Evolutionary conservation across 176 grass and related monocot genomes (phyloP).

Genomic region (Rhipidocladum racemiflorum): DNA sequence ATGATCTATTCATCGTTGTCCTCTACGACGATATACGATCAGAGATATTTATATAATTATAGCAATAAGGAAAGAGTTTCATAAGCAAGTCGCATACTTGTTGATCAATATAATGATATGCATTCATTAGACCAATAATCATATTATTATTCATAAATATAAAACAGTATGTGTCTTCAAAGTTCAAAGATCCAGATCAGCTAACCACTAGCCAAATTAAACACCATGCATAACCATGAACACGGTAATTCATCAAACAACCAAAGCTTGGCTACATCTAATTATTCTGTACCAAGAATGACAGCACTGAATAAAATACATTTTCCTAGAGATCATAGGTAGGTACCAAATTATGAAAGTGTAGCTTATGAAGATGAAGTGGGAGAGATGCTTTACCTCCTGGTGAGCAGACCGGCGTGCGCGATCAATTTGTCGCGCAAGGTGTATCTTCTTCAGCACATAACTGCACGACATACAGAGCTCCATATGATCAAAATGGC

Average conservation of each 20-base stretch:
- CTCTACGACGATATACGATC: too few relatives aligned
- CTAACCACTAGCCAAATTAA: slow-evolving; percentile 17
- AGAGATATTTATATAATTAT: too few relatives aligned
- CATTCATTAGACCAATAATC: too few relatives aligned
- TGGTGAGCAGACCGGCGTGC: slow-evolving; percentile 83
- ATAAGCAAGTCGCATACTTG: too few relatives aligned
- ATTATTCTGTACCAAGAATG: background rate
- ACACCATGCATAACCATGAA: slow-evolving; percentile 9
- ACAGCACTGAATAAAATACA: background rate
- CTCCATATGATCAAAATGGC: slow-evolving; percentile 18
- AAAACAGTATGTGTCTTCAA: too few relatives aligned
- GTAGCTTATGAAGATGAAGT: slow-evolving; percentile 14
- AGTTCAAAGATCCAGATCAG: background rate
- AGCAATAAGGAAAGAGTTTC: too few relatives aligned
- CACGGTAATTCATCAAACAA: background rate
- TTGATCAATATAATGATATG: too few relatives aligned
- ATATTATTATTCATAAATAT: too few relatives aligned
- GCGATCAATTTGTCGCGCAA: slow-evolving; percentile 74
- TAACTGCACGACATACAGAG: slow-evolving; percentile 44
- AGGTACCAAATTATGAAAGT: background rate
- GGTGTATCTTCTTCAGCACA: slow-evolving; percentile 94
- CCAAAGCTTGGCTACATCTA: background rate
- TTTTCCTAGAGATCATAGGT: background rate
- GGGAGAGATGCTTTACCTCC: slow-evolving; percentile 56
- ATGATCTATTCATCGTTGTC: too few relatives aligned